Conservation (phyloP, 768 basidiomycete species). For the Tricholoma terreum region DNA sequence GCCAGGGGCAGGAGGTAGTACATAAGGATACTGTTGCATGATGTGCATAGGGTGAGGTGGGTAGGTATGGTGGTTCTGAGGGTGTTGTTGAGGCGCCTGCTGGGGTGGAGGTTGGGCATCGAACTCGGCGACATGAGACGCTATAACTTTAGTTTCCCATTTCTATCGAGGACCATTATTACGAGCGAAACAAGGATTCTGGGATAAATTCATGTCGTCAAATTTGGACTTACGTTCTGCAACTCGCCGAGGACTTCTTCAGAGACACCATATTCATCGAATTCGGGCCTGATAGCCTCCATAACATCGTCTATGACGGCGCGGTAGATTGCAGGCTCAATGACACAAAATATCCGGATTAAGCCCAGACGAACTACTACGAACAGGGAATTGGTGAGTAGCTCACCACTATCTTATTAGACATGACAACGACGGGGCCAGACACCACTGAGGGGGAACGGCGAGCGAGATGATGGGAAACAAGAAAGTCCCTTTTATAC, state of each 20-base stretch:
- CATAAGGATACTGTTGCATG: conserved; percentile 56
- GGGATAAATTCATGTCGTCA: not conserved
- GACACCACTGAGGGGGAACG: conserved; percentile 36
- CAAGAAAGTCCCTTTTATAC: conserved; percentile 49
- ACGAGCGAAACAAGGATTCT: conserved; percentile 8
- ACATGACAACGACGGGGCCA: conserved; percentile 54
- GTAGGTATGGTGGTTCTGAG: conserved; percentile 49
- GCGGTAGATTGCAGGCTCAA: conserved; percentile 90
- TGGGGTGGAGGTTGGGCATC: conserved; percentile 47
- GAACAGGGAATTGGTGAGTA: conserved; percentile 58
- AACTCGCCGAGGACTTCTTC: conserved; percentile 88
- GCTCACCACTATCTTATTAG: conserved; percentile 99
- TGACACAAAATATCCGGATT: conserved; percentile 44
- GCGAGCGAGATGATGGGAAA: conserved; percentile 40
- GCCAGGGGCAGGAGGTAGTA: conserved; percentile 45
- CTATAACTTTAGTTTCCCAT: conserved; percentile 95
- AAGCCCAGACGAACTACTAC: conserved; percentile 56
- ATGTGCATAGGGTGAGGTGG: conserved; percentile 63
- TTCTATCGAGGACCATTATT: conserved; percentile 49
- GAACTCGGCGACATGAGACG: conserved; percentile 95
- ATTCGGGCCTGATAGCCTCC: conserved; percentile 81
- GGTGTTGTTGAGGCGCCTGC: conserved; percentile 43
- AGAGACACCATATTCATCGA: conserved; percentile 93
- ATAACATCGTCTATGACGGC: conserved; percentile 97
- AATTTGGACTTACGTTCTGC: conserved; percentile 67